A percentile compares a stretch with the other conserved stretches of the same genome.
Conservation (phyloP, 495 filamentous ascomycete genomes). For the Penicillium angulare region DNA sequence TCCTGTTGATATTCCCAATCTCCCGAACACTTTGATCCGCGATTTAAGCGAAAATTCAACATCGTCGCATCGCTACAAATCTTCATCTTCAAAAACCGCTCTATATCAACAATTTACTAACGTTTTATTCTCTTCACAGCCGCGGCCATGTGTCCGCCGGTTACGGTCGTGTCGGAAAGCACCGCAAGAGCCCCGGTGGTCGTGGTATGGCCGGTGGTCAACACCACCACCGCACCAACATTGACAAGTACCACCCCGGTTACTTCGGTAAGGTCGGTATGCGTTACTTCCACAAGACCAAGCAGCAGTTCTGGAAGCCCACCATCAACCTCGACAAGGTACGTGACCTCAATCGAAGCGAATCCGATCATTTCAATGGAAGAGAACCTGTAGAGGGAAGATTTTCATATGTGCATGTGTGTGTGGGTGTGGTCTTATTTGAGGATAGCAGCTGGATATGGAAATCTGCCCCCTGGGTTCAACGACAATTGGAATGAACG, state of each 20-base stretch:
- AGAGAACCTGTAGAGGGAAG: slow-evolving; percentile 4
- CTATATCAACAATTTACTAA: slow-evolving; percentile 14
- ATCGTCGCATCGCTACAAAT: slow-evolving; percentile 4
- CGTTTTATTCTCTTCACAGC: slow-evolving; percentile 43
- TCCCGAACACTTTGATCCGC: slow-evolving; percentile 9
- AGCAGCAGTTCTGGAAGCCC: slow-evolving; percentile 91
- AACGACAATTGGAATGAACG: too few relatives aligned
- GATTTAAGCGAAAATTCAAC: slow-evolving; percentile 24
- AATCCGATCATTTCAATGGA: slow-evolving; percentile 5
- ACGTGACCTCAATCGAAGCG: slow-evolving; percentile 27
- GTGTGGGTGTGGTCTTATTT: too few relatives aligned
- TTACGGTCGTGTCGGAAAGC: slow-evolving; percentile 89
- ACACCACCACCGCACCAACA: slow-evolving; percentile 93
- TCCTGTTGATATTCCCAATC: slow-evolving; percentile 17
- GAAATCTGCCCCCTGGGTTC: too few relatives aligned
- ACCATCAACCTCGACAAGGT: slow-evolving; percentile 91
- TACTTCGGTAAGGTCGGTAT: slow-evolving; percentile 99
- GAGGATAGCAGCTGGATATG: too few relatives aligned
- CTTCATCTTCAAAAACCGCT: slow-evolving; percentile 7
- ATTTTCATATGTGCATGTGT: neutral
- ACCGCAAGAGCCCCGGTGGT: slow-evolving; percentile 92
- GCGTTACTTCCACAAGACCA: slow-evolving; percentile 89
- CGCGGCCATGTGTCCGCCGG: slow-evolving; percentile 94
- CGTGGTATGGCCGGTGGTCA: slow-evolving; percentile 92
- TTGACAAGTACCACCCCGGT: slow-evolving; percentile 93